Base-by-base conservation (phyloP, 139 green algal species). In the Chlorella ohadii region DNA sequence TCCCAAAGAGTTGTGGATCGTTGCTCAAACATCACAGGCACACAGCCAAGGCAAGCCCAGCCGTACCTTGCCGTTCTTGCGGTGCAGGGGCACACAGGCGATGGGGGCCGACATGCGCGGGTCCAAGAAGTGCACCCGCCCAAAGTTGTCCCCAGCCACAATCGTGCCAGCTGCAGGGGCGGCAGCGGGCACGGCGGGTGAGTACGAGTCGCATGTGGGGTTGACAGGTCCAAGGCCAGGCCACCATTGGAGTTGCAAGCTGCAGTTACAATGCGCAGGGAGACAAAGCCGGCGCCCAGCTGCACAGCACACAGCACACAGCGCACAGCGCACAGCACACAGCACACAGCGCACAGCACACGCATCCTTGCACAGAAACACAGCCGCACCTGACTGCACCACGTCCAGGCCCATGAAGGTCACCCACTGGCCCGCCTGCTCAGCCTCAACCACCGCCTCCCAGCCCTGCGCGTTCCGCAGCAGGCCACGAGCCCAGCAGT, bases 91-190 rank as follows among this genome's bases (percentile, higher is more conserved):
- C 59, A 72, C 33, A 36, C 25, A 38, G 57, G 76, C 63, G 22
- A 66, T 51, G 78, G 78, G 63, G 15, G 23, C 16, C 17, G 67
- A 0, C 41, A 66, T 79, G 44, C 92, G 84, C 0, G 86, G 79
- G 76, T 95, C 93, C 15, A 92, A 76, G 76, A 95, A 67, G 71
- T 96, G 88, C 25, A 97, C 65, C 23, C 67, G 41, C 38, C 93
- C 90, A 36, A 88, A 74, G 78, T 74, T 94, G 87, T 97, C 95
- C 13, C 94, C 94, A 33, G 85, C 92, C 55, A 93, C 25, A 22
- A 93, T 63, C 0, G 65, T n/a, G 17, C 38, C 68, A 23, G 13
- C 75, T 56, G 73, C 82, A 33, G 19, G 31, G 28, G 7, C 5
- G 63, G 28, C 76, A 66, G 36, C 34, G 33, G 27, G 34, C 3